Conservation (phyloP, 305 asterid genomes). For the Fraxinus nigra region DNA sequence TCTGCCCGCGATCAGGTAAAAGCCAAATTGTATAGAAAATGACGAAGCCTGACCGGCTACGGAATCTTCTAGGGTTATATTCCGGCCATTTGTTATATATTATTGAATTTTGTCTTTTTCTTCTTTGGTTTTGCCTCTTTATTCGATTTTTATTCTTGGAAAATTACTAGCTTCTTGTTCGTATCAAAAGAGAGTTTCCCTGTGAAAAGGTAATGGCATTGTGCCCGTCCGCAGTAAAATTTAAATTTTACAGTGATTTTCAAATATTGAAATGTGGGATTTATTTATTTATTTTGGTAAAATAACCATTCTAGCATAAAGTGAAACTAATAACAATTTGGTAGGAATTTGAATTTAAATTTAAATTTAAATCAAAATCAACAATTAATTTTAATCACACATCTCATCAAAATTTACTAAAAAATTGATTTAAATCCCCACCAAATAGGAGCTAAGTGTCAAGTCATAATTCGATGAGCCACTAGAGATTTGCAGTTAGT, state of each 20-base stretch:
- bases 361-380: no score
- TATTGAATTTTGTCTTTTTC: neutral
- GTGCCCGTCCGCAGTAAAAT: no score
- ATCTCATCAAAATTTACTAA: no score
- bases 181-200: neutral
- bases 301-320: neutral
- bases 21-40: neutral
- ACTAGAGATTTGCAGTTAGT: neutral
- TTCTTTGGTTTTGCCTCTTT: neutral
- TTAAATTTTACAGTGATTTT: neutral
- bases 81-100: neutral
- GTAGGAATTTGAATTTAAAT: no score
- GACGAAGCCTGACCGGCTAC: conserved; percentile 4
- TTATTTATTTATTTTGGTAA: neutral
- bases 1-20: neutral
- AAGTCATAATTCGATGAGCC: neutral
- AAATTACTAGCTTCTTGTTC: neutral
- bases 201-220: neutral
- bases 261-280: neutral
- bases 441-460: neutral
- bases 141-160: neutral
- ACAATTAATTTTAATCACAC: no score
- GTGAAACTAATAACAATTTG: neutral
- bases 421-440: no score
- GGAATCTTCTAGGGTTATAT: neutral